Conservation (phyloP, 2,329 filamentous ascomycete species). For the Cladosporium sp. region DNA sequence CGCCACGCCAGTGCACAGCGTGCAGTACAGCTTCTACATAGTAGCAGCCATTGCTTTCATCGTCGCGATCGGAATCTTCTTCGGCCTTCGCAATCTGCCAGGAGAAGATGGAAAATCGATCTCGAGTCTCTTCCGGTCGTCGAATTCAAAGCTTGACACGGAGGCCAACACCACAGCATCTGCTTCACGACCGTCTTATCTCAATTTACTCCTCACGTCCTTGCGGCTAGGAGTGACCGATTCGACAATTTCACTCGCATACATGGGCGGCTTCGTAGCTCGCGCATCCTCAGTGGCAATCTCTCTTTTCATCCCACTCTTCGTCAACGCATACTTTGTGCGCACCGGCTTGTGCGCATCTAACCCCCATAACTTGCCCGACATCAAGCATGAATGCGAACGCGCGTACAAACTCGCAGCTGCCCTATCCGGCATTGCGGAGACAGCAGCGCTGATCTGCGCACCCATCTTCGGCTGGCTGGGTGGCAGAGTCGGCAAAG, state of each 20-base stretch:
- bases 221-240: conserved; percentile 68
- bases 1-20: conserved; percentile 70
- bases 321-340: conserved; percentile 88
- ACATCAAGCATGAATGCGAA: conserved; percentile 82
- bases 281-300: conserved; percentile 93
- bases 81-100: conserved; percentile 67
- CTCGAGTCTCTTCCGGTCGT: conserved; percentile 42
- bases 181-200: conserved; percentile 46
- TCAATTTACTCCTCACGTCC: conserved; percentile 43
- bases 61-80: conserved; percentile 69
- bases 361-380: conserved; percentile 45
- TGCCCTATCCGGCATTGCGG: conserved; percentile 83
- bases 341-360: conserved; percentile 72
- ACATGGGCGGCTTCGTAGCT: conserved; percentile 91
- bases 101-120: conserved; percentile 80
- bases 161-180: conserved; percentile 26
- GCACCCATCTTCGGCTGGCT: conserved; percentile 87
- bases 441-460: conserved; percentile 79
- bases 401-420: conserved; percentile 86
- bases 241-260: conserved; percentile 78
- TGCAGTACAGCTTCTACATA: conserved; percentile 84
- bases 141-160: conserved; percentile 24
- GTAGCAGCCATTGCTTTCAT: conserved; percentile 71
- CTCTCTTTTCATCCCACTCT: conserved; percentile 90
- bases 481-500: conserved; percentile 63